A percentile compares a stretch with the other conserved stretches of the same genome.
These are phyloP conservation scores for Penicillium oxalicum DNA, from an alignment of 2,329 filamentous ascomycete genomes.

Conservation along the genomic window DNA sequence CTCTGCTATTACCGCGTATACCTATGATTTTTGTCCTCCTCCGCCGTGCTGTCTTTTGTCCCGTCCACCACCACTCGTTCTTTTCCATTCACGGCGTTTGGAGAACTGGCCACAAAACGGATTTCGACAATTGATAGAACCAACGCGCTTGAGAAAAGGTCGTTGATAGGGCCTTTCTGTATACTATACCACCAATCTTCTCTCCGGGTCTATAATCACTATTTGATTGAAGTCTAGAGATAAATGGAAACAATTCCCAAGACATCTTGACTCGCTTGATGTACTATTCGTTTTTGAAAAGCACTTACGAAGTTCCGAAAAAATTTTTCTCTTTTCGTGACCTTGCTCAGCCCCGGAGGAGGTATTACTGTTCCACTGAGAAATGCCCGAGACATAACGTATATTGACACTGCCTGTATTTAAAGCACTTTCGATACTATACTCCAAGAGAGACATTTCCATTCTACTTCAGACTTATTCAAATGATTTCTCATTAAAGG, in stretches of 20 bases:
- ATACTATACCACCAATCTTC: slow-evolving; percentile 8
- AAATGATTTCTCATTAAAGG: no score
- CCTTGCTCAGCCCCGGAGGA: no score
- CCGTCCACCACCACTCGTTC: no score
- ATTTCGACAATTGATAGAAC: background rate
- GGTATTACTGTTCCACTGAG: no score
- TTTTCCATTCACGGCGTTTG: slow-evolving; percentile 4
- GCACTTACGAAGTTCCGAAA: no score
- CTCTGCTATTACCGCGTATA: background rate
- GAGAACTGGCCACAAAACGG: background rate
- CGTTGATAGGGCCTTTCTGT: slow-evolving; percentile 2
- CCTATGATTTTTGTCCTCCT: background rate
- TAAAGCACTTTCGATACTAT: no score
- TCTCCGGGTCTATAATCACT: slow-evolving; percentile 7
- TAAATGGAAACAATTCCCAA: background rate
- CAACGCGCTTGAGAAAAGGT: background rate
- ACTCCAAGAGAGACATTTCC: no score
- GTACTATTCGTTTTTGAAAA: background rate
- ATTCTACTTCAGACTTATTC: no score
- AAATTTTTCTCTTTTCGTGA: no score
- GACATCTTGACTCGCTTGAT: background rate
- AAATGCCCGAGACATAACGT: no score
- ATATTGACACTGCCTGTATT: no score
- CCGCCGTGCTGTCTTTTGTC: no score
- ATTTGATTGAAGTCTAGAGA: background rate